Conservation (phyloP, 768 basidiomycete genomes). For the Daedaleopsis nitida region DNA sequence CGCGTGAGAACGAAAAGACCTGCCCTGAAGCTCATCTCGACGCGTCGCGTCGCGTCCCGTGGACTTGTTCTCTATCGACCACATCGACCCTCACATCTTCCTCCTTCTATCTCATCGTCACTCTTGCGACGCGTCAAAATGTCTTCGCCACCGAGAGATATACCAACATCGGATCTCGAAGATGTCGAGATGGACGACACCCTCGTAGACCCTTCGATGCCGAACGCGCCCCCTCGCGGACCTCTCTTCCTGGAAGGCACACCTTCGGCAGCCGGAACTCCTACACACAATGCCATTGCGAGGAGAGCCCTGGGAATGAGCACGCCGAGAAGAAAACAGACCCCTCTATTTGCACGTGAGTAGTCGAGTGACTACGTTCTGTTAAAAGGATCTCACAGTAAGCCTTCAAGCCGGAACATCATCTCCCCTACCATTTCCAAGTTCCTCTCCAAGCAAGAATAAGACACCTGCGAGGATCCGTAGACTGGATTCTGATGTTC, state of each 20-base stretch:
- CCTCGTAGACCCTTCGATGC: slow-evolving; percentile 23
- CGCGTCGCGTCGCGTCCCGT: slow-evolving; percentile 20
- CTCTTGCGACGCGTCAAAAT: slow-evolving; percentile 1
- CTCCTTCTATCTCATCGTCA: background rate
- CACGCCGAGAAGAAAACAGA: slow-evolving; percentile 25
- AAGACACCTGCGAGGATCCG: slow-evolving; percentile 16
- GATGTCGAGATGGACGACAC: slow-evolving; percentile 30
- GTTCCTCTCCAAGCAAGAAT: slow-evolving; percentile 58
- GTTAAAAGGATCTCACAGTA: background rate
- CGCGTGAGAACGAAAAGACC: slow-evolving; percentile 16
- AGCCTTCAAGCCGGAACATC: slow-evolving; percentile 52
- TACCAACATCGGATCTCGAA: slow-evolving; percentile 31
- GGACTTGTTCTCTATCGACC: background rate
- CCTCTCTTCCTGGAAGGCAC: slow-evolving; percentile 36
- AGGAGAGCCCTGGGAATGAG: slow-evolving; percentile 32
- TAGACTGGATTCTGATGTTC: slow-evolving; percentile 23
- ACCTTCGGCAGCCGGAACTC: slow-evolving; percentile 32
- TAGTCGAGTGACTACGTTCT: background rate
- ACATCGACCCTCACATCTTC: too few relatives aligned
- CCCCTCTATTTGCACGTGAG: slow-evolving; percentile 31
- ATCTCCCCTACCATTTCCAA: slow-evolving; percentile 65
- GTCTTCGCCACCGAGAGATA: slow-evolving; percentile 32
- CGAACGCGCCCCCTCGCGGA: slow-evolving; percentile 28
- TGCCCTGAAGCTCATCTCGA: slow-evolving; percentile 20
- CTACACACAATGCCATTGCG: slow-evolving; percentile 25